Evolutionary conservation across 306 rosid genomes (phyloP).

Genomic region (Pyrus pyrifolia): DNA sequence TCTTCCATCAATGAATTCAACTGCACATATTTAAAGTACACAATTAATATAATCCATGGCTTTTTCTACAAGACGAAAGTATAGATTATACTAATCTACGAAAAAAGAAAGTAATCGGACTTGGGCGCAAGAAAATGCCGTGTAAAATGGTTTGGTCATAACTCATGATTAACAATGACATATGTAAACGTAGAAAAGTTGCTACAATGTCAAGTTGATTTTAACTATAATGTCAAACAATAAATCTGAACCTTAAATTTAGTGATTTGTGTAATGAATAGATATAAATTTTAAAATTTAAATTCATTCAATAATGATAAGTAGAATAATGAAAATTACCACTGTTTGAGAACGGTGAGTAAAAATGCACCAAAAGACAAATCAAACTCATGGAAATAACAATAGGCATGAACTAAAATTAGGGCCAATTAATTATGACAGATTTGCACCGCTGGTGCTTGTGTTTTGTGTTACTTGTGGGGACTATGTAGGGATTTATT

Average conservation of each 20-base stretch:
- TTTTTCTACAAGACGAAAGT: not conserved
- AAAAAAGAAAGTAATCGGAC: not conserved
- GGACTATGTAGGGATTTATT: too few species aligned
- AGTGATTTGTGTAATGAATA: too few species aligned
- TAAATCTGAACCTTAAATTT: too few species aligned
- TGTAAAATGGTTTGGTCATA: not conserved
- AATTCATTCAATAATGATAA: too few species aligned
- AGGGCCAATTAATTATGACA: not conserved
- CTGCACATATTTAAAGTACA: conserved; percentile 15
- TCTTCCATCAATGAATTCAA: conserved; percentile 55
- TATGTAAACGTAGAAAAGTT: not conserved
- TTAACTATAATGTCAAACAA: not conserved
- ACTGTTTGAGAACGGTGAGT: too few species aligned
- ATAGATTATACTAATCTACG: not conserved
- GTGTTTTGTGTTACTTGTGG: too few species aligned
- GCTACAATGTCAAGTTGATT: not conserved
- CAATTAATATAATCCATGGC: not conserved
- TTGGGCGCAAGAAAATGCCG: too few species aligned
- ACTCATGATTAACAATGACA: not conserved
- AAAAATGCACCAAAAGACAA: not conserved
- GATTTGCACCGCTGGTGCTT: too few species aligned
- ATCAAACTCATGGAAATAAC: not conserved
- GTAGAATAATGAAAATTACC: too few species aligned
- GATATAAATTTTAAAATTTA: too few species aligned
- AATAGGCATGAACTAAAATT: not conserved